Percentiles rank a stretch among this genome's conserved stretches.
Evolutionary conservation across 306 rosid species (phyloP).

Genomic region (Senna siamea): DNA sequence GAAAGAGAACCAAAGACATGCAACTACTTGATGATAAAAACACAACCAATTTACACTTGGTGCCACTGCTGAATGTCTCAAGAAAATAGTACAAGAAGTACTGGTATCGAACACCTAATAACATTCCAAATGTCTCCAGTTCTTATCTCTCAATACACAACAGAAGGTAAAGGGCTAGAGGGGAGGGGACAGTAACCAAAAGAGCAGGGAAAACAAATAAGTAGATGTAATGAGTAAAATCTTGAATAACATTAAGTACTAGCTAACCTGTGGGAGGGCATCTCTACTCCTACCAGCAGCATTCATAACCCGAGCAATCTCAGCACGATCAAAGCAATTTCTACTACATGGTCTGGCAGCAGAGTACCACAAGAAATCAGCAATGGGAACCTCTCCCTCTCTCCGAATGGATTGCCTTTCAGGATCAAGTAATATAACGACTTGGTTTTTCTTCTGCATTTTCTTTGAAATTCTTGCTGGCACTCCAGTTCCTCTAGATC

Average conservation of each 20-base stretch:
- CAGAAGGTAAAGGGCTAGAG: slow-evolving; percentile 27
- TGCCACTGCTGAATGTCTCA: background rate
- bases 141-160: slow-evolving; percentile 26
- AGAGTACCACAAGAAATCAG: slow-evolving; percentile 98
- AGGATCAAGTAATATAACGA: slow-evolving; percentile 85
- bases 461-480: slow-evolving; percentile 91
- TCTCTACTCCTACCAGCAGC: slow-evolving; percentile 95
- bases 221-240: slow-evolving; percentile 1
- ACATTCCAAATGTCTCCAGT: slow-evolving; percentile 20
- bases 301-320: slow-evolving; percentile 97
- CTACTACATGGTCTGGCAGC: slow-evolving; percentile 90
- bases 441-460: slow-evolving; percentile 89
- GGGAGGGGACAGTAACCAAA: slow-evolving; percentile 8
- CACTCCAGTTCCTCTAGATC: slow-evolving; percentile 88
- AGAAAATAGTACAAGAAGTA: slow-evolving; percentile 6
- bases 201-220: slow-evolving; percentile 7
- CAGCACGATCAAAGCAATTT: slow-evolving; percentile 97
- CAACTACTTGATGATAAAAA: slow-evolving; percentile 30
- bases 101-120: slow-evolving; percentile 9
- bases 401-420: slow-evolving; percentile 85
- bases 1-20: slow-evolving; percentile 20
- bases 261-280: slow-evolving; percentile 91
- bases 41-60: too few species aligned
- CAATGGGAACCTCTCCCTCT: slow-evolving; percentile 96
- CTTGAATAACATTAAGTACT: slow-evolving; percentile 10